These are phyloP conservation scores for Rhynchosporium graminicola DNA, from an alignment of 2,329 filamentous ascomycete genomes.

Conservation along the genomic window DNA sequence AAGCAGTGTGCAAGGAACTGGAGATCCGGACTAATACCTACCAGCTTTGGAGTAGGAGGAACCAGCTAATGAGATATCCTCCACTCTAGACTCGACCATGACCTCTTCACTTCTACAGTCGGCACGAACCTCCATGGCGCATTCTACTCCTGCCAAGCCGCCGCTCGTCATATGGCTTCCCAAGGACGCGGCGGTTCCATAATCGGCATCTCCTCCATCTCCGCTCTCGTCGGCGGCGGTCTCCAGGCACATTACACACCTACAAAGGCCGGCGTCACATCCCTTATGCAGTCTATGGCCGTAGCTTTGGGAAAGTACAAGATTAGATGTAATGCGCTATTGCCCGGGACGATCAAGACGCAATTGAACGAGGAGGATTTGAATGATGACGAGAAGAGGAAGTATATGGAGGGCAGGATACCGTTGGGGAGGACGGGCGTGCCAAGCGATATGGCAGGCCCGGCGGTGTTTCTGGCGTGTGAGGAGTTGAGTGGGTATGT, in stretches of 20 bases:
- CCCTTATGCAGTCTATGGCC: slow-evolving; percentile 80
- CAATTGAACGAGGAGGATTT: slow-evolving; percentile 84
- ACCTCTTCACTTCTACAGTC: slow-evolving; percentile 71
- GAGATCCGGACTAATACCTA: too few species aligned
- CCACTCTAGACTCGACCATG: slow-evolving; percentile 57
- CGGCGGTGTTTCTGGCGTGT: slow-evolving; percentile 81
- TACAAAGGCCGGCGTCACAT: slow-evolving; percentile 80
- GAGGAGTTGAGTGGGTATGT: slow-evolving; percentile 79
- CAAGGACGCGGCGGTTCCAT: slow-evolving; percentile 73
- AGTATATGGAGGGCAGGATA: slow-evolving; percentile 80
- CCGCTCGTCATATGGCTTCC: slow-evolving; percentile 76
- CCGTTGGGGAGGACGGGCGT: slow-evolving; percentile 74
- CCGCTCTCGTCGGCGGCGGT: slow-evolving; percentile 75
- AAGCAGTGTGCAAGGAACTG: too few species aligned
- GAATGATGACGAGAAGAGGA: slow-evolving; percentile 68
- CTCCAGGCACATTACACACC: slow-evolving; percentile 84
- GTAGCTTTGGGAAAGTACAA: slow-evolving; percentile 74
- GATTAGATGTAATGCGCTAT: slow-evolving; percentile 80
- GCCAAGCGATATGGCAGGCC: slow-evolving; percentile 75
- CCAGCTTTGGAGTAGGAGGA: not conserved
- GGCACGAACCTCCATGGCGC: slow-evolving; percentile 82
- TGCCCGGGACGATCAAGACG: slow-evolving; percentile 82
- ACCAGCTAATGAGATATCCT: slow-evolving; percentile 1
- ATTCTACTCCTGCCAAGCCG: slow-evolving; percentile 86
- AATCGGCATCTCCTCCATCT: slow-evolving; percentile 73